These are phyloP conservation scores for Botrytis fabae DNA, from an alignment of 2,329 filamentous ascomycete species.

Conservation along the genomic window DNA sequence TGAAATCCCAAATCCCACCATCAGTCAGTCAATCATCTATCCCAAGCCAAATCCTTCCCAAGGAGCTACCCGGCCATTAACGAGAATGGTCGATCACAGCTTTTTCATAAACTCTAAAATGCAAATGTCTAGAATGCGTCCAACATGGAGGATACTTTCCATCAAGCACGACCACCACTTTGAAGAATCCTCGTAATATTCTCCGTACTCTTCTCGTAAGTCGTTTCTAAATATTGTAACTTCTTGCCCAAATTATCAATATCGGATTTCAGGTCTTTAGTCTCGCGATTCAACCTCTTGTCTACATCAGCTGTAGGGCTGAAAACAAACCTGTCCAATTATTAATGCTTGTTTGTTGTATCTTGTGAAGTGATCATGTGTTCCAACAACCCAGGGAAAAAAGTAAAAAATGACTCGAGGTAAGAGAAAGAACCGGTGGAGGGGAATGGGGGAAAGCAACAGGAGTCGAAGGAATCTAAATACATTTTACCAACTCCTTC, in stretches of 20 bases:
- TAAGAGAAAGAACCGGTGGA: not conserved
- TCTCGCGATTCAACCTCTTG: constrained; percentile 73
- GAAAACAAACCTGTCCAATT: constrained; percentile 73
- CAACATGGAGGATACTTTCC: not conserved
- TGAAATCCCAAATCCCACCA: not conserved
- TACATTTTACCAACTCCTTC: constrained; percentile 98
- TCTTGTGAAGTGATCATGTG: constrained; percentile 21
- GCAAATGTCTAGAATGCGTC: not conserved
- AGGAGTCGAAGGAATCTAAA: constrained; percentile 37
- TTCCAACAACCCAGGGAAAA: not conserved
- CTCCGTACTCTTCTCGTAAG: constrained; percentile 88
- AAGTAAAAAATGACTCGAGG: not conserved
- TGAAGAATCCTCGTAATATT: constrained; percentile 88
- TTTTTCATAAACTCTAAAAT: not conserved
- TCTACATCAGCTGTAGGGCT: constrained; percentile 72
- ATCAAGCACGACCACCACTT: constrained; percentile 43
- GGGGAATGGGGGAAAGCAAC: not conserved
- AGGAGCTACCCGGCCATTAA: not conserved
- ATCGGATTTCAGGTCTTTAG: constrained; percentile 72
- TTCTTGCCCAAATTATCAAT: constrained; percentile 83
- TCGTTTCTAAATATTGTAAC: constrained; percentile 90
- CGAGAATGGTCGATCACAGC: not conserved
- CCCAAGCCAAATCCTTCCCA: not conserved
- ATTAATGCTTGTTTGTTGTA: constrained; percentile 14
- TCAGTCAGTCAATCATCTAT: constrained; percentile 1